Evolutionary conservation across 495 filamentous ascomycete species (phyloP).

Genomic region (Aspergillus avenaceus): DNA sequence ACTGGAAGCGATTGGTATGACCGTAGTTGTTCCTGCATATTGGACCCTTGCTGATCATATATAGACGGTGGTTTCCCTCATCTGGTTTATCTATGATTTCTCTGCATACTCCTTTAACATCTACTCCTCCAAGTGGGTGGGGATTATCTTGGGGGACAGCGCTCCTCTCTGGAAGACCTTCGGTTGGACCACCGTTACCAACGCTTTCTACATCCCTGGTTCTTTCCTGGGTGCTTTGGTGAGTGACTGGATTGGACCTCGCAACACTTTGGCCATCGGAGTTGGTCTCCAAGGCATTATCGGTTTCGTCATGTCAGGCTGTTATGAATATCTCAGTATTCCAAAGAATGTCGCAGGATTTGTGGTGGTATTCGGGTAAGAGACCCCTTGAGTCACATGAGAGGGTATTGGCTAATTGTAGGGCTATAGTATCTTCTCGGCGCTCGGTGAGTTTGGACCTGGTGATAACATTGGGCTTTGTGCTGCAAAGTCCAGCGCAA

Average conservation of each 20-base stretch:
- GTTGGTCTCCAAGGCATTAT: slow-evolving; percentile 68
- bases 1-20: slow-evolving; percentile 45
- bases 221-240: slow-evolving; percentile 69
- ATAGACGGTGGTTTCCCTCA: slow-evolving; percentile 65
- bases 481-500: slow-evolving; percentile 83
- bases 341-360: slow-evolving; percentile 67
- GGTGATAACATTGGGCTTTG: slow-evolving; percentile 89
- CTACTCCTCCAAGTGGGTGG: slow-evolving; percentile 68
- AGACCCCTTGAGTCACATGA: not conserved
- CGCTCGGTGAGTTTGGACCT: slow-evolving; percentile 80
- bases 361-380: slow-evolving; percentile 64
- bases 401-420: not conserved
- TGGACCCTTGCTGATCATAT: slow-evolving; percentile 48
- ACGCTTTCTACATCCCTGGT: slow-evolving; percentile 83
- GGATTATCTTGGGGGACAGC: slow-evolving; percentile 53
- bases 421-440: slow-evolving; percentile 64
- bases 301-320: slow-evolving; percentile 82
- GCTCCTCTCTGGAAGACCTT: slow-evolving; percentile 69
- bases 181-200: slow-evolving; percentile 82
- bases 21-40: not conserved
- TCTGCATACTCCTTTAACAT: slow-evolving; percentile 75
- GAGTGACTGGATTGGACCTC: slow-evolving; percentile 73
- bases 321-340: slow-evolving; percentile 60
- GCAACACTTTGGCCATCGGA: slow-evolving; percentile 62
- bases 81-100: slow-evolving; percentile 96